Evolutionary conservation across 768 basidiomycete genomes (phyloP), one percentile per base, ranked within the genome.

Genomic region (Pulveroboletus sp.): DNA sequence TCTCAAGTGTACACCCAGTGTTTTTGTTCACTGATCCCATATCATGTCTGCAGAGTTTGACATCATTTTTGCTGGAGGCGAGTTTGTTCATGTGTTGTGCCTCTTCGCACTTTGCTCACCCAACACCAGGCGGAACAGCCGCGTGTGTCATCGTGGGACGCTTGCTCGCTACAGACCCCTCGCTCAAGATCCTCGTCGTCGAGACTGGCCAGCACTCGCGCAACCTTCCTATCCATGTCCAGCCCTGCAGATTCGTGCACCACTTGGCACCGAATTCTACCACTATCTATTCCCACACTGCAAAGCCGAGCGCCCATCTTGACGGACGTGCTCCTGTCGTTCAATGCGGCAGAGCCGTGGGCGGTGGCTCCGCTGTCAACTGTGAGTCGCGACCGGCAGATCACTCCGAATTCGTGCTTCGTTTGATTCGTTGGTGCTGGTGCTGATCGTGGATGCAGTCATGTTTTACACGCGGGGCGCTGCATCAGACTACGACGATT

Each of bases 401-500:
- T 9, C 12, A 1, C 8, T 8, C 10, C 15, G 35, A 33, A 3
- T 6, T 9, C 8, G 27, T 11, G 9, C 6, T 18, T 10, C 37
- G 21, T 42, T 8, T 1, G 21, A 21, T 21, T 21, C 21, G 21
- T 21, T 21, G 7, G 9, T 27, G 39, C 24, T 17, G 49, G 0
- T n/a, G 21, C 17, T 8, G 15, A 9, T 21, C n/a, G n/a, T 12
- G 17, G 9, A 28, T 42, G 7, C 12, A 64, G 74, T 68, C 58
- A 72, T 73, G 61, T 72, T 79, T 71, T 85, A 84, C 53, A 77
- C 74, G 0, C 76, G 84, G 24, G 76, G 80, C 10, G 64, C 78
- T 9, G 77, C 80, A 2, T 83, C 82, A 0, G 85, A 86, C 58
- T 84, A 79, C 43, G 80, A 86, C 54, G 79, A 80, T 44, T 85